A percentile compares a stretch with the other conserved stretches of the same genome.
Conservation (phyloP, 1,139 yeast genomes). For the Debaryomyces subglobosus region DNA sequence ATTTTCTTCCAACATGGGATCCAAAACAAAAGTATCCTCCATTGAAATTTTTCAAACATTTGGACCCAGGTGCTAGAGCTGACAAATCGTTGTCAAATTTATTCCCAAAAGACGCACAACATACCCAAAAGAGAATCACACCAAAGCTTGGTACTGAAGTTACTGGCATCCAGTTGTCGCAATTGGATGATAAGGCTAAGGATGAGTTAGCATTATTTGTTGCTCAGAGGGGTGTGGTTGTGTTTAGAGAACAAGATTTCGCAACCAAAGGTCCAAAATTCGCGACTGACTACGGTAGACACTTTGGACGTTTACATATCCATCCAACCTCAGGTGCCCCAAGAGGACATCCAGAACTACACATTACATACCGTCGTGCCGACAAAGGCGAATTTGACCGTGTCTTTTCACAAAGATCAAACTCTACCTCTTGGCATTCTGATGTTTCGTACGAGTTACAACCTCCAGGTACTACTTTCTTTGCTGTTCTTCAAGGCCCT, state of each 20-base stretch:
- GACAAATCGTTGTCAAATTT: slow-evolving; percentile 56
- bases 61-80: slow-evolving; percentile 59
- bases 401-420: slow-evolving; percentile 23
- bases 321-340: slow-evolving; percentile 40
- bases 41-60: slow-evolving; percentile 48
- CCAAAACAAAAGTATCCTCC: slow-evolving; percentile 46
- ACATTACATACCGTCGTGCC: slow-evolving; percentile 12
- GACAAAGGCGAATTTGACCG: slow-evolving; percentile 41
- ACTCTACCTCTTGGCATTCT: slow-evolving; percentile 38
- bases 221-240: slow-evolving; percentile 48
- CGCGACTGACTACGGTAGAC: slow-evolving; percentile 48
- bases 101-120: slow-evolving; percentile 38
- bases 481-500: slow-evolving; percentile 40
- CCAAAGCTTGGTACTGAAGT: slow-evolving; percentile 59
- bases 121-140: slow-evolving; percentile 40
- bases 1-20: slow-evolving; percentile 56
- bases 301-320: slow-evolving; percentile 48
- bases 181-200: slow-evolving; percentile 51
- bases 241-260: slow-evolving; percentile 47
- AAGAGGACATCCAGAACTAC: slow-evolving; percentile 24
- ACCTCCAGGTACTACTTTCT: slow-evolving; percentile 44
- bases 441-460: slow-evolving; percentile 41
- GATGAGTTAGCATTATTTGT: slow-evolving; percentile 52
- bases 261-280: slow-evolving; percentile 32
- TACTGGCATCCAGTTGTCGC: slow-evolving; percentile 53